Conservation (phyloP, 1,139 yeast genomes). For the Eremothecium coryli region DNA sequence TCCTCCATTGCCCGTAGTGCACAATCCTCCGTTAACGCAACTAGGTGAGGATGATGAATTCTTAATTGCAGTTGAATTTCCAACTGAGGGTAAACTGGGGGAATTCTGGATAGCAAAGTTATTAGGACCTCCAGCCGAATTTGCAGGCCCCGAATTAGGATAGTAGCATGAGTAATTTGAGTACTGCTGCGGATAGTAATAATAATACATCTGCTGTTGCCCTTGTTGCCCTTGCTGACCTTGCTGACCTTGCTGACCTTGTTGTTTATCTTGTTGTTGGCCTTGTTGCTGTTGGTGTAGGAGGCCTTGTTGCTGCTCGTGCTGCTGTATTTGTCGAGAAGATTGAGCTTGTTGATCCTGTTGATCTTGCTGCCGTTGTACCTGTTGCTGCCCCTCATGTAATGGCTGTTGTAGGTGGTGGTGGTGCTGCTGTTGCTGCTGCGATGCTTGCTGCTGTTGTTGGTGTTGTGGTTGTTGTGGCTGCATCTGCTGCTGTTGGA, state of each 20-base stretch:
- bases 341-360: conserved; percentile 14
- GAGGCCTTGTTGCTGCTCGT: conserved; percentile 10
- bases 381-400: conserved; percentile 7
- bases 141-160: neutral
- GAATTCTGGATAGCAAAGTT: neutral
- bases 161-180: neutral
- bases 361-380: conserved; percentile 12
- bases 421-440: conserved; percentile 14
- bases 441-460: conserved; percentile 8
- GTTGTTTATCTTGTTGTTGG: conserved; percentile 11
- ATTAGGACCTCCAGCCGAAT: neutral
- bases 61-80: neutral
- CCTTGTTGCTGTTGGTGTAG: conserved; percentile 14
- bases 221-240: conserved; percentile 14
- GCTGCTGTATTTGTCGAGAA: too few species aligned
- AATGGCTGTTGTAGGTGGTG: conserved; percentile 11
- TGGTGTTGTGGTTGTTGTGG: conserved; percentile 10
- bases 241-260: conserved; percentile 6
- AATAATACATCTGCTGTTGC: conserved; percentile 7
- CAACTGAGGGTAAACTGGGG: neutral
- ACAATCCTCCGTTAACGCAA: too few species aligned
- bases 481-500: conserved; percentile 5
- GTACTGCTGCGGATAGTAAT: conserved; percentile 5
- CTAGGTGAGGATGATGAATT: neutral
- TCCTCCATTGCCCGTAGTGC: neutral